Percentiles rank a stretch among this genome's conserved stretches.
Evolutionary conservation across 2,329 filamentous ascomycete genomes (phyloP).

Genomic region (Fusarium proliferatum): DNA sequence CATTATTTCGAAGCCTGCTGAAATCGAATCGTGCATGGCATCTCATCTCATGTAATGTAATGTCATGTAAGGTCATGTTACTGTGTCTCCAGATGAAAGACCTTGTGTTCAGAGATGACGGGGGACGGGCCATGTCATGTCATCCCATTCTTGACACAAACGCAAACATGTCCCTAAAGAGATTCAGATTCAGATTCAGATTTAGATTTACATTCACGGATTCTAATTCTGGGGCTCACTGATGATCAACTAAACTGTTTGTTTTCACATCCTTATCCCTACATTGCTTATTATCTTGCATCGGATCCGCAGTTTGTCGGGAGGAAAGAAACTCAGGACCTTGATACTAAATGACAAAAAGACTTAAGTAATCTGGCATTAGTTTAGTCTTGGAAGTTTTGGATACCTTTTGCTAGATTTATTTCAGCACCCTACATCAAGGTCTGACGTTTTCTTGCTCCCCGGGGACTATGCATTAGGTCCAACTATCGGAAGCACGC

Average conservation of each 20-base stretch:
- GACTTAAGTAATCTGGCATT: no score
- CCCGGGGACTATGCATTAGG: neutral
- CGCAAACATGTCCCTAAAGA: constrained; percentile 32
- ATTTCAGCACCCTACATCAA: no score
- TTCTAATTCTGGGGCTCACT: neutral
- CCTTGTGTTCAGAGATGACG: constrained; percentile 23
- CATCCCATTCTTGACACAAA: constrained; percentile 38
- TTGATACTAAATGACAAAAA: no score
- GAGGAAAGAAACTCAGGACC: no score
- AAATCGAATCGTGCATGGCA: constrained; percentile 26
- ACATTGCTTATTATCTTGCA: neutral
- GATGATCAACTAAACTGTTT: constrained; percentile 8
- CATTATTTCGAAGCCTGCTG: constrained; percentile 15
- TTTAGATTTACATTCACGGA: constrained; percentile 6
- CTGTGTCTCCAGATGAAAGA: constrained; percentile 2
- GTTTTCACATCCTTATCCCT: constrained; percentile 5
- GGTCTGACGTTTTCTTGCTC: no score
- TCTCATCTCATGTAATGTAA: neutral
- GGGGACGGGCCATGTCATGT: constrained; percentile 31
- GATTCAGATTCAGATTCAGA: constrained; percentile 14
- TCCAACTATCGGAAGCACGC: neutral
- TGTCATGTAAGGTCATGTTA: neutral
- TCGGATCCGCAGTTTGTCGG: constrained; percentile 27
- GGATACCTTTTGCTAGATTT: no score
- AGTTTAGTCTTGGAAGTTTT: no score